Evolutionary conservation across 169 alveolate species (phyloP).

Genomic region (Fabrea salina): DNA sequence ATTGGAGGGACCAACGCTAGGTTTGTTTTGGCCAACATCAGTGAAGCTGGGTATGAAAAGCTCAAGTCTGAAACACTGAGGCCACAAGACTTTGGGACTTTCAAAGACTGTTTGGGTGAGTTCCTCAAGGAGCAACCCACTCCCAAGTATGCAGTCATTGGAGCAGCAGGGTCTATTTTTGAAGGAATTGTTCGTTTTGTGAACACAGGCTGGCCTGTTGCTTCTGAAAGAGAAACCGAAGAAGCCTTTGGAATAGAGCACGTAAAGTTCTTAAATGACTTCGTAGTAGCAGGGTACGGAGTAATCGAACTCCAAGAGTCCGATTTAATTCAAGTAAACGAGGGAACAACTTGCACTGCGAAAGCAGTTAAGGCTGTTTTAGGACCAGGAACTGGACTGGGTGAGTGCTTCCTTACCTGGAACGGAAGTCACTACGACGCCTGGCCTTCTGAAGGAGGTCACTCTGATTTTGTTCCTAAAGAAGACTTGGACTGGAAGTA

Average conservation of each 20-base stretch:
- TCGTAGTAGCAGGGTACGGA: slow-evolving; percentile 28
- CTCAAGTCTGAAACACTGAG: not conserved
- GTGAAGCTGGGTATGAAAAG: not conserved
- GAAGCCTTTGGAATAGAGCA: not conserved
- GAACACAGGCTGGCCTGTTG: not conserved
- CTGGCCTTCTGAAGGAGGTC: slow-evolving; percentile 40
- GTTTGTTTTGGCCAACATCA: not conserved
- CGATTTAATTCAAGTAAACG: not conserved
- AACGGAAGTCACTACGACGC: not conserved
- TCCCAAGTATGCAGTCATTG: slow-evolving; percentile 6
- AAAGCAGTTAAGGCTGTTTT: not conserved
- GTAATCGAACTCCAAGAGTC: not conserved
- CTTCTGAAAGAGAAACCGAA: not conserved
- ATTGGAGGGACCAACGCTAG: slow-evolving; percentile 37
- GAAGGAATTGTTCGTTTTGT: not conserved
- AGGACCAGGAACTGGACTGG: slow-evolving; percentile 38
- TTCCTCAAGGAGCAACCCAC: not conserved
- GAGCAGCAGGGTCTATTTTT: slow-evolving; percentile 11
- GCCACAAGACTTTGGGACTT: not conserved
- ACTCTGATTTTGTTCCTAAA: slow-evolving; percentile 29
- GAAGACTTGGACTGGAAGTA: not conserved
- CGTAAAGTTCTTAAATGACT: slow-evolving; percentile 25
- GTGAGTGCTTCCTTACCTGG: not conserved
- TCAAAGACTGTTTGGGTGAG: not conserved
- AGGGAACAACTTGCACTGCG: not conserved